Evolutionary conservation across 345 rosid species (phyloP), one percentile per base, ranked within the genome.

Genomic region (Cochlearia excelsa): DNA sequence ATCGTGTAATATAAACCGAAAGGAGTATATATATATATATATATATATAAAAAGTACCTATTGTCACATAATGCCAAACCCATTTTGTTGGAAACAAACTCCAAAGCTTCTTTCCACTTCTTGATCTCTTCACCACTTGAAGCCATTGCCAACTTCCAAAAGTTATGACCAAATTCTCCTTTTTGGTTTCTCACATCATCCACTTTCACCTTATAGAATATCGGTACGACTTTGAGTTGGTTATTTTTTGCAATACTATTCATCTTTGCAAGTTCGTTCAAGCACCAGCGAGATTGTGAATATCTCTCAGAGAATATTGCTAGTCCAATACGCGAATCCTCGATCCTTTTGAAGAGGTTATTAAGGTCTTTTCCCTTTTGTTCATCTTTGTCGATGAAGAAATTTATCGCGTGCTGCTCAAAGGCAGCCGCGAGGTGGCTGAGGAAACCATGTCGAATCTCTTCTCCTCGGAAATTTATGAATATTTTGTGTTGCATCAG

Each of bases 401-500:
- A 48, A 1, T 2, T 6, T 27, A 61, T 48, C 4, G 8, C 8
- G 4, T 48, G 28, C 28, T 0, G 3, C 7, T 6, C 29, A 61
- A 61, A 61, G 5, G 65, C 65, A 0, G 34, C 56, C n/a, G 11
- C 16, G 5, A 61, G 55, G 46, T 61, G 65, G 37, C 56, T 61
- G 3, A 61, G 5, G 29, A 61, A 61, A 4, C 57, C 54, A 39
- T 38, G 3, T 4, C 65, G 65, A 1, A 60, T n/a, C 3, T 60
- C 55, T 0, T 38, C 46, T n/a, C 65, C 65, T 27, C 65, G 34
- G 35, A 35, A 60, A 27, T 60, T 60, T 11, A 60, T 6, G 35
- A 60, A 60, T n/a, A 47, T 37, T 47, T 9, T 6, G 3, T 26
- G 16, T 1, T 30, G 28, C 4, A 51, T 1, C 40, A 16, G 23